Evolutionary conservation across 306 rosid genomes (phyloP), one percentile per base, ranked within the genome.

Genomic region (Rosa persica): DNA sequence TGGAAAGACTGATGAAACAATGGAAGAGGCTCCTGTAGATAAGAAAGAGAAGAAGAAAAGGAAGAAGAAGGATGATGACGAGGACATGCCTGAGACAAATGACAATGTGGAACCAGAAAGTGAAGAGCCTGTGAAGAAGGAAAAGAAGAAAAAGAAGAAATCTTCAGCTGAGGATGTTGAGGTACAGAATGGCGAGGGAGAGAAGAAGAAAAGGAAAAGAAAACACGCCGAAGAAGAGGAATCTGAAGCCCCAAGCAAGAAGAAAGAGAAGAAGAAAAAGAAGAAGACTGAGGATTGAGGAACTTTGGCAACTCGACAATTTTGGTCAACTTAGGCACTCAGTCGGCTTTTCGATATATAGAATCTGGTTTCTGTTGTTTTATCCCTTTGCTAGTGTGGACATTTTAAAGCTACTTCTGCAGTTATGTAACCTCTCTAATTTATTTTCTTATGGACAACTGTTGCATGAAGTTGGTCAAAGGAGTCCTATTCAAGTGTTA

Each of bases 21-120:
- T 54, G 16, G 86, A 79, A 73, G 84, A 64, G 76, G 71, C 83
- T 67, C 81, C 88, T 23, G 42, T 71, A 55, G 71, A 60, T 19
- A 83, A 83, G 39, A 80, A 87, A 55, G 88, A 90, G 85, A 90
- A 91, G 80, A 85, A 87, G 54, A 85, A 91, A 80, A 88, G 80
- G 87, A 68, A 90, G 87, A 68, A 90, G 83, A 84, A 84, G 68
- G 78, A 72, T 22, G 83, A 77, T 20, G 89, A 83, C 0, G 86
- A 43, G 69, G 87, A 79, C 16, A 57, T 68, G 2, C 80, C 82
- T 0, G 5, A 19, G 60, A 72, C 76, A 40, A 80, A 55, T 58
- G 79, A 80, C 47, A 78, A n/a, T 47, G 74, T 15, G 44, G 81
- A 81, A 44, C 57, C 77, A 40, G 87, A 85, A 19, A 74, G 9